These are phyloP conservation scores for Kalmanozyma brasiliensis DNA, from an alignment of 1,284 basidiomycete species.

Conservation along the genomic window DNA sequence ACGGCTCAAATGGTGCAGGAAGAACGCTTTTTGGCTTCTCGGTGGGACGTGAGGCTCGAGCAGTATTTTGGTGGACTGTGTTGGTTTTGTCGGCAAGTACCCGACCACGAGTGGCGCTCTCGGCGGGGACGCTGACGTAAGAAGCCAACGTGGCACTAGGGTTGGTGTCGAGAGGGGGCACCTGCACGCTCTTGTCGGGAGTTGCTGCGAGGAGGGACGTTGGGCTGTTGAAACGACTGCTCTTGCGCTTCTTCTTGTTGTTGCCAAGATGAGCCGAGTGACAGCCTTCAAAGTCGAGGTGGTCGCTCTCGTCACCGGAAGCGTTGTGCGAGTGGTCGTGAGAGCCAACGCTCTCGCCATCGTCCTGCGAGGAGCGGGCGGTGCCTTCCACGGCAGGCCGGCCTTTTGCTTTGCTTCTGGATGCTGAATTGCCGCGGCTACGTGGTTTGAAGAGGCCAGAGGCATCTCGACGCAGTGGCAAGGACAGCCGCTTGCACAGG, in stretches of 20 bases:
- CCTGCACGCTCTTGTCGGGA: conserved; percentile 1
- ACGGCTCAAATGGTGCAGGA: neutral
- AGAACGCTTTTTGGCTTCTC: conserved; percentile 3
- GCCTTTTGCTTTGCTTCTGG: neutral
- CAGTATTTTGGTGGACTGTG: neutral
- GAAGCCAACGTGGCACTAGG: neutral
- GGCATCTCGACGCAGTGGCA: conserved; percentile 3
- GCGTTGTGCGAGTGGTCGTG: conserved; percentile 17
- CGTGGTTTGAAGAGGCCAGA: neutral
- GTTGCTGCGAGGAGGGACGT: neutral
- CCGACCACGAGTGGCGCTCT: neutral
- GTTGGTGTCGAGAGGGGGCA: neutral
- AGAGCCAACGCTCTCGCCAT: conserved; percentile 18
- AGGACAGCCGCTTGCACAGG: conserved; percentile 17
- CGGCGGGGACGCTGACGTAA: neutral
- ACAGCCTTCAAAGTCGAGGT: conserved; percentile 36
- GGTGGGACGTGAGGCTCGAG: neutral
- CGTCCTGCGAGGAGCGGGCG: conserved; percentile 2
- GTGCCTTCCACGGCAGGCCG: neutral
- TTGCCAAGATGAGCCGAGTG: conserved; percentile 45
- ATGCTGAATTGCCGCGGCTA: neutral
- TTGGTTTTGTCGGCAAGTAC: conserved; percentile 28
- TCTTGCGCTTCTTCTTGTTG: conserved; percentile 60
- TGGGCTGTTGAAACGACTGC: conserved; percentile 30
- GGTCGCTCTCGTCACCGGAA: conserved; percentile 27